Conservation (phyloP, 352 stramenopile genomes). For the Thraustochytrium sp. region DNA sequence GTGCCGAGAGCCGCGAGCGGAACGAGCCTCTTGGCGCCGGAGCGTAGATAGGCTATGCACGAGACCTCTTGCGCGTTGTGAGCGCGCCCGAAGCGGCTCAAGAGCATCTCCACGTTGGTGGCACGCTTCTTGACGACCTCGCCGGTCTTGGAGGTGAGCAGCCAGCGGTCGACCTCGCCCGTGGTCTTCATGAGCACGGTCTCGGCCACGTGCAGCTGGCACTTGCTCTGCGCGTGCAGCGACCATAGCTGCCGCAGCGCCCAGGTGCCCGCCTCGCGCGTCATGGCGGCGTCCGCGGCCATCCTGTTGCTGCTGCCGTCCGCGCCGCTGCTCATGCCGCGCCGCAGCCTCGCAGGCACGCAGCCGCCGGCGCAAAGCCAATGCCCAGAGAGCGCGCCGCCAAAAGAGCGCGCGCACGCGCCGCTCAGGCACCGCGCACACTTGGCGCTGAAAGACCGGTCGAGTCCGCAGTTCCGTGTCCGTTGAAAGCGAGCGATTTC, state of each 20-base stretch:
- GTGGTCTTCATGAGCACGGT: background rate
- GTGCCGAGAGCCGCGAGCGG: background rate
- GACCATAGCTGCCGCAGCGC: background rate
- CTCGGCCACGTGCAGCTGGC: background rate
- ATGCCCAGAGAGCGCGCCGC: background rate
- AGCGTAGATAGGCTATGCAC: background rate
- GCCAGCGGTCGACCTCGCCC: background rate
- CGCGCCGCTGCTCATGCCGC: background rate
- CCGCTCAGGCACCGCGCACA: too few species aligned
- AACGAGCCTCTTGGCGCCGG: background rate
- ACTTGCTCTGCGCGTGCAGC: background rate
- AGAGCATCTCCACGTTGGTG: background rate
- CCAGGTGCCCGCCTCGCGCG: background rate
- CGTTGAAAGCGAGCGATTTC: too few species aligned
- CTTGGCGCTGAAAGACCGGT: too few species aligned
- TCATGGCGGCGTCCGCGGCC: background rate
- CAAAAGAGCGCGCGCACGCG: too few species aligned
- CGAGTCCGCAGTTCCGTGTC: too few species aligned
- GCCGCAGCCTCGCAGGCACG: background rate
- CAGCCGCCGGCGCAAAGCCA: background rate
- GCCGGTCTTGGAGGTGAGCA: background rate
- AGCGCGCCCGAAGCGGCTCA: background rate
- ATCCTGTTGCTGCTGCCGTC: background rate
- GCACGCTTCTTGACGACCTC: constrained; percentile 7
- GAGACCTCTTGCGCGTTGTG: background rate